Percentiles rank a stretch among this genome's conserved stretches.
Conservation (phyloP, 2,329 filamentous ascomycete species). For the Alternaria brassicae region DNA sequence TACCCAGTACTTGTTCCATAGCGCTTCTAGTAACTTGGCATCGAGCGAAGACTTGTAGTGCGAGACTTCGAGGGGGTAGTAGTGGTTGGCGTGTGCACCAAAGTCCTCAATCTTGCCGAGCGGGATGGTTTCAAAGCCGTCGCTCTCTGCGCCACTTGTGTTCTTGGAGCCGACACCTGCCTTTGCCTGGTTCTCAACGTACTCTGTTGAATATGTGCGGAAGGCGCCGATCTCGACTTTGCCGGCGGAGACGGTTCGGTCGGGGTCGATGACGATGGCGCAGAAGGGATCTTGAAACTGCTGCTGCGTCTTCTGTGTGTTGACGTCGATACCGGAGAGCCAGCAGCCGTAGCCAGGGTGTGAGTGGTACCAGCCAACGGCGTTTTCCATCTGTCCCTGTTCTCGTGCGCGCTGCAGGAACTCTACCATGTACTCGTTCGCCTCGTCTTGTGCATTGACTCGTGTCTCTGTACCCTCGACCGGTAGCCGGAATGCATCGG, state of each 20-base stretch:
- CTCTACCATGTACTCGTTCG: conserved; percentile 94
- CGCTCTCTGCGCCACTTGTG: conserved; percentile 54
- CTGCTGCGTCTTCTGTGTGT: conserved; percentile 86
- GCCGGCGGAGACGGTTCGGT: conserved; percentile 90
- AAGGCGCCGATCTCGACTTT: conserved; percentile 98
- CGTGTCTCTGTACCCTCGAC: conserved; percentile 98
- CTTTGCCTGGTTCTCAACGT: conserved; percentile 58
- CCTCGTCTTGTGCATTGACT: conserved; percentile 94
- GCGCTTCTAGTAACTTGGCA: conserved; percentile 79
- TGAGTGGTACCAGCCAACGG: conserved; percentile 97
- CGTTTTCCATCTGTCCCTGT: conserved; percentile 83
- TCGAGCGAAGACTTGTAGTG: conserved; percentile 96
- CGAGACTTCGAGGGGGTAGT: conserved; percentile 89
- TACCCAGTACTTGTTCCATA: conserved; percentile 99
- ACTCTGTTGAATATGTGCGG: conserved; percentile 81
- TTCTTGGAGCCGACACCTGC: conserved; percentile 39
- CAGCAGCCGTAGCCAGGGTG: conserved; percentile 98
- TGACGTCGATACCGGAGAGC: conserved; percentile 94
- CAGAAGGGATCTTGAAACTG: conserved; percentile 87
- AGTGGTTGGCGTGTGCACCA: conserved; percentile 86
- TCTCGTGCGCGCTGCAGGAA: conserved; percentile 80
- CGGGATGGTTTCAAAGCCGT: conserved; percentile 79
- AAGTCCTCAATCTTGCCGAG: conserved; percentile 96
- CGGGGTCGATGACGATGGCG: conserved; percentile 94
- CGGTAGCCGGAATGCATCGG: conserved; percentile 89